Evolutionary conservation across 2,329 filamentous ascomycete species (phyloP).

Genomic region (Trichoderma polysporum): DNA sequence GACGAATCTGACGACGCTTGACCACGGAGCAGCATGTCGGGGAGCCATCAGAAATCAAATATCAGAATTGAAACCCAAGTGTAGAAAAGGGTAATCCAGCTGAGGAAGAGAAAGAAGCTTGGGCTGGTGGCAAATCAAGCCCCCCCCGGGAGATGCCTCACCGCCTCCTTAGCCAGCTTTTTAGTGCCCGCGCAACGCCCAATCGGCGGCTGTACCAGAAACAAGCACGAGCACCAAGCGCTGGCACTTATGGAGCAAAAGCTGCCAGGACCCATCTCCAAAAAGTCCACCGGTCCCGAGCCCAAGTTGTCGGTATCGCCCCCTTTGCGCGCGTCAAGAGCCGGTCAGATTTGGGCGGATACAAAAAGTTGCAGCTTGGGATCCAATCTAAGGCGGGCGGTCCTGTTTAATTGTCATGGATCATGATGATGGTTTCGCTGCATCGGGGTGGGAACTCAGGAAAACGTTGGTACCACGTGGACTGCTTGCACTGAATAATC

Average conservation of each 20-base stretch:
- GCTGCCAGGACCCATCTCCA: not conserved
- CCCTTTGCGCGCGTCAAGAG: not conserved
- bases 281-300: not conserved
- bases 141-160: not conserved
- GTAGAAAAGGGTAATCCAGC: not conserved
- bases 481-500: not conserved
- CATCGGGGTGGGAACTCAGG: conserved; percentile 4
- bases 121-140: not conserved
- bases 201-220: conserved; percentile 1
- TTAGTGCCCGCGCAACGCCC: not conserved
- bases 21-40: no score
- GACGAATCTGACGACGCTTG: not conserved
- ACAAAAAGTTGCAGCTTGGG: no score
- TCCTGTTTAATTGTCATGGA: not conserved
- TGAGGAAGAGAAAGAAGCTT: not conserved
- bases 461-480: conserved; percentile 7
- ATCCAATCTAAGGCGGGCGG: not conserved
- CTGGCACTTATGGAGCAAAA: not conserved
- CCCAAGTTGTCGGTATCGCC: conserved; percentile 13
- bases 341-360: not conserved
- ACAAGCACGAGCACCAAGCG: not conserved
- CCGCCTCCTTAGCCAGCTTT: not conserved
- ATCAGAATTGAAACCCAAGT: not conserved
- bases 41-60: not conserved
- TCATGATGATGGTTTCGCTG: not conserved